Base-by-base conservation (phyloP, 176 grass and related monocot species). In the Triticum dicoccoides region DNA sequence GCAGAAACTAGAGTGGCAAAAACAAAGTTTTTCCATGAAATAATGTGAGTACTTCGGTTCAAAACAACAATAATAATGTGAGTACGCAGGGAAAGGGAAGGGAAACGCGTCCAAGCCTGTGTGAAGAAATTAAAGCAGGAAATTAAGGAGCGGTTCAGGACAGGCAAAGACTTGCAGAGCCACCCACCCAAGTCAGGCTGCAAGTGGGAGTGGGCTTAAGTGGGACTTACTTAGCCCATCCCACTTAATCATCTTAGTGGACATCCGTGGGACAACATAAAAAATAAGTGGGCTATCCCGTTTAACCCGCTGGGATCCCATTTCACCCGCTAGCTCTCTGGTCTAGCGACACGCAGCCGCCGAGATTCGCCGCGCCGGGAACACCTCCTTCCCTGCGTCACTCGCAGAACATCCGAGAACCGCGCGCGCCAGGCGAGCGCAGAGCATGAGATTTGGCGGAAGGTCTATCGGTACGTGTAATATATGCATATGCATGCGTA, bases 281-380 rank as follows among this genome's bases (percentile, higher is more conserved):
- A 38, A 38, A 38, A 38, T 38, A 38, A 38, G 37, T 38, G 37
- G 37, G 37, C 37, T 8, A 38, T 38, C 37, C 37, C 37, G 37
- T 38, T 38, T 38, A 38, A 7, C 37, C 37, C 6, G 37, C 37
- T 38, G 37, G 37, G 37, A 38, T 7, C 37, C 37, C 37, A 38
- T 38, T 38, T 38, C 6, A 38, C 37, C 37, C 37, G 6, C 37
- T 38, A 38, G 37, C 37, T 38, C 37, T 38, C 37, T 35, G 34
- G 37, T 94, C 81, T 75, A 91, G 73, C 64, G 78, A 89, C 42
- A 54, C 58, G 76, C 87, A 91, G 69, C 78, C 86, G 85, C 85
- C 81, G 68, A 94, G 85, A 87, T 80, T 83, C 15, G 12, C 89
- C 21, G 92, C 66, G 52, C 89, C 91, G 27, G 90, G 86, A 23